Base-by-base conservation (phyloP, 1,139 yeast genomes). In the Neolecta irregularis region DNA sequence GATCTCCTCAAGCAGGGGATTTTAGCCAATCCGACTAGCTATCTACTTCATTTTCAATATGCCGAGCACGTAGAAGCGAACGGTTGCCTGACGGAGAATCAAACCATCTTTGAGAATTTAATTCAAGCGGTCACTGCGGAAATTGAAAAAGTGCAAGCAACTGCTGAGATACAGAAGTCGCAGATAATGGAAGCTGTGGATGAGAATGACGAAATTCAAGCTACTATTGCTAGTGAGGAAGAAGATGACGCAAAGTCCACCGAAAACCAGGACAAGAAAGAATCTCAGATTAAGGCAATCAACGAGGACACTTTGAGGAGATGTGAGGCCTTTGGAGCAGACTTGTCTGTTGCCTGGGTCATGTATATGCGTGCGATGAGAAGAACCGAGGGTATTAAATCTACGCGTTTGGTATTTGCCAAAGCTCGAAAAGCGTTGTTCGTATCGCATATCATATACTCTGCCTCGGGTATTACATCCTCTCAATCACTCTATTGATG, bases 361-460 rank as follows among this genome's bases (percentile, higher is more conserved):
- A 48, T 52, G 36, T 54, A 41, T 33, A 55, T 60, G 61, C 50
- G 56, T 32, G 52, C 58, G 4, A 46, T 53, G n/a, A 57, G 58
- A 36, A 51, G 66, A 13, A 44, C 51, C 40, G 53, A 50, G 22
- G 65, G 65, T 7, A 48, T 57, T 18, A 55, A 54, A 31, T 58
- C 55, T 5, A 65, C 67, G 1, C 54, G 68, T 12, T 44, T 46
- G 20, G 50, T 61, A 2, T 68, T 80, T 35, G 67, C 74, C 38
- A 85, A 76, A 42, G 79, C 91, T 6, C 65, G 96, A 42, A 59
- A 65, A 30, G 61, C 75, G 2, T 66, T 77, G 37, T 67, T 64
- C 43, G 72, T 78, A 32, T 76, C 92, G 0, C 72, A 72, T 58
- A 81, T 79, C 45, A 67, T 88, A 22, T 88, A 68, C 53, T 74